A percentile compares a stretch with the other conserved stretches of the same genome.
These are phyloP conservation scores for Globisporangium canariense DNA, from an alignment of 352 stramenopile genomes.

Conservation along the genomic window DNA sequence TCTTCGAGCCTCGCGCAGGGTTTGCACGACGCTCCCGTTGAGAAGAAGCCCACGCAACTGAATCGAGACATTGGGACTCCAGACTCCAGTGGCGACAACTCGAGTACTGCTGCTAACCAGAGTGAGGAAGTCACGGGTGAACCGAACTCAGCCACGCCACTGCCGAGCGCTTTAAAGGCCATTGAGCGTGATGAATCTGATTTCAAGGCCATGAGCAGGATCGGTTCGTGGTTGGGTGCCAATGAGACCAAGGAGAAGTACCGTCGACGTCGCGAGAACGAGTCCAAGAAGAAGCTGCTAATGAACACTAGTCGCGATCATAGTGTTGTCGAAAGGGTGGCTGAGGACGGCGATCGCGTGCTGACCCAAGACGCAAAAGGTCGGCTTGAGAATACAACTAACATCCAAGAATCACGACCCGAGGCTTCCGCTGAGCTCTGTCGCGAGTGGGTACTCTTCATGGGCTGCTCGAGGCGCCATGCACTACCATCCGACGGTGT, in stretches of 20 bases:
- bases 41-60: constrained; percentile 7
- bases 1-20: constrained; percentile 41
- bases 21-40: constrained; percentile 24
- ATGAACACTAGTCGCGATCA: neutral
- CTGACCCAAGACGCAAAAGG: constrained; percentile 38
- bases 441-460: constrained; percentile 71
- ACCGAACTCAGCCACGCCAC: neutral
- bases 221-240: constrained; percentile 57
- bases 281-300: neutral
- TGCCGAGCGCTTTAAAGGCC: constrained; percentile 32
- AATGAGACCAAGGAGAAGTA: constrained; percentile 51
- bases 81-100: neutral
- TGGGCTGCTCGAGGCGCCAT: constrained; percentile 37
- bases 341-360: constrained; percentile 38
- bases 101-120: neutral
- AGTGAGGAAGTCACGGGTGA: neutral
- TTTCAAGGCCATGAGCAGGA: constrained; percentile 60
- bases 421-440: constrained; percentile 48
- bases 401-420: constrained; percentile 38
- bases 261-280: constrained; percentile 25
- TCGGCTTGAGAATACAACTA: constrained; percentile 1
- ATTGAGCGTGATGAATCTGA: constrained; percentile 42
- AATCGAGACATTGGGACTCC: neutral
- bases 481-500: neutral
- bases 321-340: constrained; percentile 3